Percentiles rank a stretch among this genome's conserved stretches.
These are phyloP conservation scores for Aspergillus oerlinghausenensis DNA, from an alignment of 2,329 filamentous ascomycete genomes.

Conservation along the genomic window DNA sequence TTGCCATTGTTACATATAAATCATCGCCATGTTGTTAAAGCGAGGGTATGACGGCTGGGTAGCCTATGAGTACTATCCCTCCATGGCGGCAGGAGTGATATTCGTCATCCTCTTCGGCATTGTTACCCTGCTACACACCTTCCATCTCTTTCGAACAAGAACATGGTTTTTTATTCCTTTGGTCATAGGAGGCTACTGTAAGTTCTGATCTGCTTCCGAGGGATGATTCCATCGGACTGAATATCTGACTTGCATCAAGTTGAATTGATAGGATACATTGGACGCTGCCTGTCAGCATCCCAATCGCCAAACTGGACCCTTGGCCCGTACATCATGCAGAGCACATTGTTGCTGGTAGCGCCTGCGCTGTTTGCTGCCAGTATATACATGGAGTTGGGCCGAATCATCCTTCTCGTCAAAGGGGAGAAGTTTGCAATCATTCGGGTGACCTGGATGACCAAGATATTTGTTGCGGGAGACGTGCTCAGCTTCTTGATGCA, in stretches of 20 bases:
- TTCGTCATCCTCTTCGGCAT: constrained; percentile 21
- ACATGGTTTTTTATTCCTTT: constrained; percentile 27
- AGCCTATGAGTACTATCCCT: constrained; percentile 23
- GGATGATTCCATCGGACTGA: not conserved
- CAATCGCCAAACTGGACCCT: constrained; percentile 26
- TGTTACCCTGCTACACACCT: constrained; percentile 17
- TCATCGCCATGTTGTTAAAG: not conserved
- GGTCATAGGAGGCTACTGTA: constrained; percentile 35
- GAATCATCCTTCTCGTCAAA: constrained; percentile 19
- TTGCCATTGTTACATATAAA: not conserved
- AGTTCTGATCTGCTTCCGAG: constrained; percentile 5
- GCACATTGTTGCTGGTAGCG: constrained; percentile 21
- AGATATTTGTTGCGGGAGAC: constrained; percentile 26
- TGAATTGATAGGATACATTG: constrained; percentile 50
- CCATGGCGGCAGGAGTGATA: constrained; percentile 18
- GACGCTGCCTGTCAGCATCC: constrained; percentile 41
- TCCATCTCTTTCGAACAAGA: constrained; percentile 17
- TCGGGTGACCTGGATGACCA: constrained; percentile 22
- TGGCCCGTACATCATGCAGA: constrained; percentile 24
- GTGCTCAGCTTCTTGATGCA: constrained; percentile 29
- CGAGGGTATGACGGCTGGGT: constrained; percentile 2
- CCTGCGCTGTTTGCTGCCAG: constrained; percentile 24
- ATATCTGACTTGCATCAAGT: constrained; percentile 31
- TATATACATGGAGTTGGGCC: constrained; percentile 25
- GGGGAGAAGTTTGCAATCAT: constrained; percentile 19